Base-by-base conservation (phyloP, 2,329 filamentous ascomycete species). In the Colletotrichum gloeosporioides region DNA sequence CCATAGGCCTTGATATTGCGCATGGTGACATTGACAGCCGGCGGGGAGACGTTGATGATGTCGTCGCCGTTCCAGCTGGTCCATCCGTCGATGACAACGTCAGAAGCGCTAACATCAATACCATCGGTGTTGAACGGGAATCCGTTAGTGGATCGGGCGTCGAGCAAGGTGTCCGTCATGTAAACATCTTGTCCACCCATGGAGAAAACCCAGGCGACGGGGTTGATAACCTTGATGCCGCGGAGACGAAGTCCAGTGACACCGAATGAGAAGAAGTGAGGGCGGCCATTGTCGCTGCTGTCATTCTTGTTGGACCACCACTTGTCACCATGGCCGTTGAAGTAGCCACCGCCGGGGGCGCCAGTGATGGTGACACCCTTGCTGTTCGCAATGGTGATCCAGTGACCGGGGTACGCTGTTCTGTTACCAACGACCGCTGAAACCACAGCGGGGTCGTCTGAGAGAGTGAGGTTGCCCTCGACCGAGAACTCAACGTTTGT, bases 61-160 rank as follows among this genome's bases (percentile, higher is more conserved):
- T 74, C 71, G 71, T 70, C 71, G 66, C 71, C 71, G 59, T 74
- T 74, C 39, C 31, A 27, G 34, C 71, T 70, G 2, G 25, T 65
- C 66, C 71, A 74, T 2, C 71, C 71, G 4, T 74, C 71, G 6
- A 74, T 59, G 4, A 74, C 59, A 10, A 74, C 31, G 16, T 74
- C 10, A 6, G 71, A 74, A 2, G 16, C 71, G 34, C 71, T 32
- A 3, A 74, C 71, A 16, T 74, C 71, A 5, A 74, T 64, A 8
- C 71, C 71, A 1, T 70, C 71, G 1, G 71, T 74, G 71, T 74
- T 74, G 66, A 74, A 70, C 1, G 71, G 71, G 71, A 74, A 74
- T 0, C n/a, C 71, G 3, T n/a, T 57, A 5, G 32, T 69, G 4
- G 66, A 64, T 8, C 71, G 57, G 9, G 71, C 71, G 12, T 74